These are phyloP conservation scores for Zasmidium citrigriseum DNA, from an alignment of 2,329 filamentous ascomycete species.

Conservation along the genomic window DNA sequence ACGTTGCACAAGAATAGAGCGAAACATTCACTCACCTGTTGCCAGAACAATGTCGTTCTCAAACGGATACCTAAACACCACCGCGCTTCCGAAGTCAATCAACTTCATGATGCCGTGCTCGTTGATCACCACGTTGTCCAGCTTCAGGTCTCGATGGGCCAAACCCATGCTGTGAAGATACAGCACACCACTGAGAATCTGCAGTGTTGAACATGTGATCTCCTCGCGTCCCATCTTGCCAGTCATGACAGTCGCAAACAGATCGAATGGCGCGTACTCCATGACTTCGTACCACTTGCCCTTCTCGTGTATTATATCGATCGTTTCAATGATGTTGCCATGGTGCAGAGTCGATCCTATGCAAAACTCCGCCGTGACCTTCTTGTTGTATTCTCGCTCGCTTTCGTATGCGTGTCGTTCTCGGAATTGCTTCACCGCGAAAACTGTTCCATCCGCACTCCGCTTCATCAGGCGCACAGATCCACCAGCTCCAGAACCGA, in stretches of 20 bases:
- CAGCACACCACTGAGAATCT: slow-evolving; percentile 91
- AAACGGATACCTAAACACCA: slow-evolving; percentile 96
- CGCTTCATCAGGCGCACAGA: slow-evolving; percentile 94
- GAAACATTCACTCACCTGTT: slow-evolving; percentile 62
- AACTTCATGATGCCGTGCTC: slow-evolving; percentile 98
- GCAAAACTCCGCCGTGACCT: slow-evolving; percentile 96
- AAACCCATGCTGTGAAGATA: slow-evolving; percentile 95
- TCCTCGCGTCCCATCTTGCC: slow-evolving; percentile 94
- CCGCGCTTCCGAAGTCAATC: slow-evolving; percentile 97
- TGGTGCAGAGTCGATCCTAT: slow-evolving; percentile 96
- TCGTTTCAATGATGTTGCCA: slow-evolving; percentile 96
- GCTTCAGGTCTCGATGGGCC: slow-evolving; percentile 90
- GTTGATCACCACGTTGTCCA: slow-evolving; percentile 98
- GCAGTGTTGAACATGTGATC: slow-evolving; percentile 85
- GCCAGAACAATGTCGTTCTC: slow-evolving; percentile 83
- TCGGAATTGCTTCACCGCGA: slow-evolving; percentile 96
- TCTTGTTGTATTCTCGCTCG: slow-evolving; percentile 95
- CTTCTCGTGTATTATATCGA: slow-evolving; percentile 95
- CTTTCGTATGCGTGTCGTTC: slow-evolving; percentile 90
- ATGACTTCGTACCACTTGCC: slow-evolving; percentile 97
- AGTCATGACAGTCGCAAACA: slow-evolving; percentile 99
- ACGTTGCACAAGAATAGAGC: neutral
- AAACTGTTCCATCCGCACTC: slow-evolving; percentile 87
- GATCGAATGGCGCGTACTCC: slow-evolving; percentile 94
- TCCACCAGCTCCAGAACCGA: slow-evolving; percentile 91